phyloP scores from a whole-genome alignment of 768 basidiomycete species.

The Chalciporus piperatus region DNA sequence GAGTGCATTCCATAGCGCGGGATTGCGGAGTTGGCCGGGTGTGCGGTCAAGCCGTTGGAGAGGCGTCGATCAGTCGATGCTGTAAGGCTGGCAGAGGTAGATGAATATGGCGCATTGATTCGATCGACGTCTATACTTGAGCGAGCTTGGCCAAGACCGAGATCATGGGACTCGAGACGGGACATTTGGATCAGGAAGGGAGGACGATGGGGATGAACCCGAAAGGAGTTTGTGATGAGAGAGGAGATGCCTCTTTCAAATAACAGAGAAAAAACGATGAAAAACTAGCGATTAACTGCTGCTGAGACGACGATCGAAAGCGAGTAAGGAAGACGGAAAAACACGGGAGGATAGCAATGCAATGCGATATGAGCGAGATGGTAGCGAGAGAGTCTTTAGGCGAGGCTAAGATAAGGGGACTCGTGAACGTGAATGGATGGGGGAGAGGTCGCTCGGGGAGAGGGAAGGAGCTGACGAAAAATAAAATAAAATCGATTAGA shows the following conservation, averaged over 20 bases:
- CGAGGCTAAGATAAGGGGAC: conserved; percentile 30
- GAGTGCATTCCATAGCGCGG: conserved; percentile 36
- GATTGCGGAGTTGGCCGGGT: conserved; percentile 27
- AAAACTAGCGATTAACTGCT: conserved; percentile 28
- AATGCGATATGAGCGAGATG: conserved; percentile 31
- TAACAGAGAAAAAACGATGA: conserved; percentile 23
- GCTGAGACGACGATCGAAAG: conserved; percentile 27
- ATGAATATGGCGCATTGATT: conserved; percentile 9
- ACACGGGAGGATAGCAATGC: conserved; percentile 32
- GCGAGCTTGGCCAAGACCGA: conserved; percentile 30
- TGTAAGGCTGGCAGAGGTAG: conserved; percentile 9
- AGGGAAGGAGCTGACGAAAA: conserved; percentile 24
- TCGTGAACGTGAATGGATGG: neutral
- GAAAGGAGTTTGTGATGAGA: conserved; percentile 6
- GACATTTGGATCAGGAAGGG: conserved; percentile 37
- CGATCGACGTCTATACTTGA: conserved; percentile 32
- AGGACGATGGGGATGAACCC: neutral
- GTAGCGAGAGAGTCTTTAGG: conserved; percentile 28
- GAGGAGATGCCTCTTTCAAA: conserved; percentile 18
- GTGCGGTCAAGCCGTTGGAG: conserved; percentile 12
- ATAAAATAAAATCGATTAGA: conserved; percentile 27
- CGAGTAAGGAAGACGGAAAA: conserved; percentile 18
- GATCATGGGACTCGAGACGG: conserved; percentile 41
- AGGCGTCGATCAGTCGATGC: conserved; percentile 22
- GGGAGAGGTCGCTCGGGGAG: conserved; percentile 4